A percentile compares a stretch with the other conserved stretches of the same genome.
Conservation (phyloP, 768 basidiomycete species). For the Punctularia strigosozonata region DNA sequence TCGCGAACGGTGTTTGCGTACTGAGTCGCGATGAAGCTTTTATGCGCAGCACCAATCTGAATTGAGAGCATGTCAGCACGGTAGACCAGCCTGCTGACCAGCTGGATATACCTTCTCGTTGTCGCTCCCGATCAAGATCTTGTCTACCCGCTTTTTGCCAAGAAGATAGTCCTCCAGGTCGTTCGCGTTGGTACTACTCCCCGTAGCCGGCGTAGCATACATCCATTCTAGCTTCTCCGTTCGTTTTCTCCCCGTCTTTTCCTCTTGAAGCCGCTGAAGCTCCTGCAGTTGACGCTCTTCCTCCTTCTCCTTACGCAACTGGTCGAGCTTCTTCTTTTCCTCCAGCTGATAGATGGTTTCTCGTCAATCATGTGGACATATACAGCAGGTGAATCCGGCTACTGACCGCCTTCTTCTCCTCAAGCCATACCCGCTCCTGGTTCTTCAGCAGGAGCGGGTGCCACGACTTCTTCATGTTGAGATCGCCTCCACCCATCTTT, state of each 20-base stretch:
- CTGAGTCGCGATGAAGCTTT: constrained; percentile 89
- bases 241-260: constrained; percentile 89
- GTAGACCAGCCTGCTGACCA: constrained; percentile 1
- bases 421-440: constrained; percentile 98
- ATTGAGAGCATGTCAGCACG: constrained; percentile 6
- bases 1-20: constrained; percentile 89
- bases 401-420: constrained; percentile 92
- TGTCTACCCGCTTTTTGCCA: constrained; percentile 96
- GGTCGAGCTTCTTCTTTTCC: constrained; percentile 96
- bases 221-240: constrained; percentile 98
- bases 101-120: constrained; percentile 60
- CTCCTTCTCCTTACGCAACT: constrained; percentile 94
- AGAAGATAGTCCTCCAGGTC: constrained; percentile 95
- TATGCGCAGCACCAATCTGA: constrained; percentile 77
- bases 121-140: constrained; percentile 85
- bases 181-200: constrained; percentile 75
- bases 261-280: constrained; percentile 89
- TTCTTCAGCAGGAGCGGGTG: constrained; percentile 96
- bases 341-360: constrained; percentile 52
- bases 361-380: neutral
- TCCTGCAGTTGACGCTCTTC: constrained; percentile 96
- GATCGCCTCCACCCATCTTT: constrained; percentile 97
- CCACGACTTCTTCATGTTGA: constrained; percentile 99
- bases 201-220: constrained; percentile 95
- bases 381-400: neutral